Conservation (phyloP, 257 asterid species). For the Solanum chiquidenum region DNA sequence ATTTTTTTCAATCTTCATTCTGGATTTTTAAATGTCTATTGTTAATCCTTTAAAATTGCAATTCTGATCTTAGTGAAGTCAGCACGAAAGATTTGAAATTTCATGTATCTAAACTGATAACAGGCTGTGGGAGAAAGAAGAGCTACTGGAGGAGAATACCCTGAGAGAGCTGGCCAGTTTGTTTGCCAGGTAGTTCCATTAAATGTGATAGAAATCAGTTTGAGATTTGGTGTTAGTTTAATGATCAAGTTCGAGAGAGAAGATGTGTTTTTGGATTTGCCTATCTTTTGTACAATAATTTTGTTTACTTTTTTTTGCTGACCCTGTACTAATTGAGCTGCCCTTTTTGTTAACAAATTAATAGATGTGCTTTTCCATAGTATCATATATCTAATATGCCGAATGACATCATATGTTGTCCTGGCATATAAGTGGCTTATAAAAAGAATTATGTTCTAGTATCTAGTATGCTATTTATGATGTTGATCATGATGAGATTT, state of each 20-base stretch:
- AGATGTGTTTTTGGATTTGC: not conserved
- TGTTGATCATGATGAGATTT: not conserved
- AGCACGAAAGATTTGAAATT: not conserved
- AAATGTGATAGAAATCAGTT: not conserved
- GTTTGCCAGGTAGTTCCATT: constrained; percentile 49
- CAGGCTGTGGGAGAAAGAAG: constrained; percentile 41
- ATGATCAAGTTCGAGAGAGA: not conserved
- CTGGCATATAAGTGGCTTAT: not conserved
- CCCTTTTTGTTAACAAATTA: not conserved
- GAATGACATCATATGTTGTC: not conserved
- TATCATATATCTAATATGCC: not conserved
- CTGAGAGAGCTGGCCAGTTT: constrained; percentile 60
- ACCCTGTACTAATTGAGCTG: not conserved
- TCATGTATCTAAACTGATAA: constrained; percentile 1
- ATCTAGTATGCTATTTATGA: not conserved
- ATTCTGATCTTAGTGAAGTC: not conserved
- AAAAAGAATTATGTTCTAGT: not conserved
- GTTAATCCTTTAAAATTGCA: not conserved
- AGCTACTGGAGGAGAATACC: constrained; percentile 38
- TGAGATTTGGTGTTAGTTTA: not conserved
- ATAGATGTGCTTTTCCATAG: not conserved
- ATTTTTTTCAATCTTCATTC: not conserved
- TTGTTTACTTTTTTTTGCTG: not conserved
- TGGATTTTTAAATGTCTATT: not conserved
- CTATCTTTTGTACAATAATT: not conserved